Conservation (phyloP, 306 rosid genomes). For the Astragalus membranaceus region DNA sequence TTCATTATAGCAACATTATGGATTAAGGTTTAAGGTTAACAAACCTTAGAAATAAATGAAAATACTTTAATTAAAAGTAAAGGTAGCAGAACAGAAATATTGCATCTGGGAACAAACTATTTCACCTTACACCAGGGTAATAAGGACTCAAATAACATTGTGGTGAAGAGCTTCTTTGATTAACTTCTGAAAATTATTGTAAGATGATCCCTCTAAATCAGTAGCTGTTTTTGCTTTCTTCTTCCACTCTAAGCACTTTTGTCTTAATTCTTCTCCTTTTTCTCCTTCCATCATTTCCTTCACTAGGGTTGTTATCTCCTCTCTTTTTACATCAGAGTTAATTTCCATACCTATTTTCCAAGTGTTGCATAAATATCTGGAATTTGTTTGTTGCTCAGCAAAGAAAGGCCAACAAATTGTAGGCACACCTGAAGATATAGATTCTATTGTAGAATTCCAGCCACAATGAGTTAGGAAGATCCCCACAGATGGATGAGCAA, state of each 20-base stretch:
- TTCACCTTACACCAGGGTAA: not conserved
- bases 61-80: too few species aligned
- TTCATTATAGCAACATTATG: too few species aligned
- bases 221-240: not conserved
- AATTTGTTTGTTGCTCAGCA: constrained; percentile 6
- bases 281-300: not conserved
- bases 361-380: not conserved
- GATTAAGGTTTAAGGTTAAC: too few species aligned
- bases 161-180: not conserved
- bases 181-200: not conserved
- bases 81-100: not conserved
- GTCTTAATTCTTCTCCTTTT: not conserved
- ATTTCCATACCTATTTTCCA: constrained; percentile 8
- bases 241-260: not conserved
- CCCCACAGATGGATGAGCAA: not conserved
- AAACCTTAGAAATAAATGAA: not conserved
- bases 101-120: too few species aligned
- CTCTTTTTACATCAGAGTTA: not conserved
- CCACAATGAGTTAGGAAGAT: constrained; percentile 11
- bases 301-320: not conserved
- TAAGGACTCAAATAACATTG: not conserved
- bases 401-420: constrained; percentile 23
- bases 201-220: not conserved
- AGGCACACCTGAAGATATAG: not conserved
- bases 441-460: constrained; percentile 7